Evolutionary conservation across 2,329 filamentous ascomycete species (phyloP).

Genomic region (Capronia americana): DNA sequence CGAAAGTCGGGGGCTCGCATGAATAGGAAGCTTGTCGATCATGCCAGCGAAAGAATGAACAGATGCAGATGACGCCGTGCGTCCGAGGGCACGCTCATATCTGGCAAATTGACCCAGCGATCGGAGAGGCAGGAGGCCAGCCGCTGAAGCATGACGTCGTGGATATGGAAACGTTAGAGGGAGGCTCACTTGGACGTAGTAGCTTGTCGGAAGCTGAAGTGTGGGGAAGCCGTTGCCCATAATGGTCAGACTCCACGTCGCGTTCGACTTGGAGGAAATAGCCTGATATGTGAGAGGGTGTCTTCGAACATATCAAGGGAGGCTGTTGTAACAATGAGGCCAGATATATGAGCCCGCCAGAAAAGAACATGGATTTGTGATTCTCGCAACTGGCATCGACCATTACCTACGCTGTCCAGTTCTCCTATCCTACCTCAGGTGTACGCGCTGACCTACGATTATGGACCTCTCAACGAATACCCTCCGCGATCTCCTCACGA

Average conservation of each 20-base stretch:
- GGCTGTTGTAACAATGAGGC: not conserved
- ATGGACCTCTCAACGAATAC: constrained; percentile 46
- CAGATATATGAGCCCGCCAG: not conserved
- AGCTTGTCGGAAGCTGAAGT: not conserved
- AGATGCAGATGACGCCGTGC: constrained; percentile 12
- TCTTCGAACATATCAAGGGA: not conserved
- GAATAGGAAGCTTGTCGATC: constrained; percentile 12
- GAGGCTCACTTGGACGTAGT: no score
- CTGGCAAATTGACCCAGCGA: constrained; percentile 9
- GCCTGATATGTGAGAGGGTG: constrained; percentile 4
- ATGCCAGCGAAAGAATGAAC: not conserved
- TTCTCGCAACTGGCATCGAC: not conserved
- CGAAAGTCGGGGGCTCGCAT: not conserved
- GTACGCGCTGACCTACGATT: not conserved
- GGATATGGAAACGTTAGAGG: constrained; percentile 4
- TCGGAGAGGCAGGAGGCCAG: not conserved
- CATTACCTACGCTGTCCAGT: not conserved
- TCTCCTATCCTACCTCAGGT: not conserved
- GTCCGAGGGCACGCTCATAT: constrained; percentile 6
- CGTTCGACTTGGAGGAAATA: constrained; percentile 1
- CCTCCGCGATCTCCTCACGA: constrained; percentile 54
- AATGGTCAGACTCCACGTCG: not conserved
- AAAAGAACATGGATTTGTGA: not conserved
- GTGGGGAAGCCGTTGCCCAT: not conserved
- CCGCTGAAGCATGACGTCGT: constrained; percentile 16